Evolutionary conservation across 495 filamentous ascomycete species (phyloP).

Genomic region (Penicillium ucsense): DNA sequence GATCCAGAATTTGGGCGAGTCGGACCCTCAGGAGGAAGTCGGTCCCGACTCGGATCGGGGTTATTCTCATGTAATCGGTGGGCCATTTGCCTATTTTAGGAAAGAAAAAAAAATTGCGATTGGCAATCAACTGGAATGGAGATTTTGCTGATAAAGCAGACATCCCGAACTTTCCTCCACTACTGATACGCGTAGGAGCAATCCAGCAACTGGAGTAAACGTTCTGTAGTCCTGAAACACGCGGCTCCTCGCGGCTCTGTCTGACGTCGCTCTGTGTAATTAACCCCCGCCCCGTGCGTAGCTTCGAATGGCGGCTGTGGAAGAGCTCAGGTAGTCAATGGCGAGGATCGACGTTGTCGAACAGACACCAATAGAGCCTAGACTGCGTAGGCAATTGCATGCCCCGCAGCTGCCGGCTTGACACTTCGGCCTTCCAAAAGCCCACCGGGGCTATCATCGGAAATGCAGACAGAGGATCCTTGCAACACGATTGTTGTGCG

Average conservation of each 20-base stretch:
- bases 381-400: not conserved
- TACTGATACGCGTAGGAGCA: no score
- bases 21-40: slow-evolving; percentile 1
- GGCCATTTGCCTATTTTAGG: not conserved
- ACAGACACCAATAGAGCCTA: not conserved
- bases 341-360: not conserved
- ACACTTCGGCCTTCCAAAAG: not conserved
- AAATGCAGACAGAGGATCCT: not conserved
- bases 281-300: not conserved
- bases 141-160: no score
- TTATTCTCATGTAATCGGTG: slow-evolving; percentile 13
- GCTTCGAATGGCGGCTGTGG: not conserved
- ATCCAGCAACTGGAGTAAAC: no score
- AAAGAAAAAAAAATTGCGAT: no score
- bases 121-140: no score
- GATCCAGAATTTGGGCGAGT: not conserved
- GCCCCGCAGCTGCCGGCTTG: not conserved
- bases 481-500: no score
- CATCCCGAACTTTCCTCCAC: no score
- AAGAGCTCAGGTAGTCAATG: not conserved
- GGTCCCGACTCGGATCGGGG: slow-evolving; percentile 1
- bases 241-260: no score
- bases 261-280: not conserved
- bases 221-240: no score
- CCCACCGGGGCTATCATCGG: not conserved